These are phyloP conservation scores for Podila horticola DNA, from an alignment of 192 early-diverging fungal genomes.

Conservation along the genomic window DNA sequence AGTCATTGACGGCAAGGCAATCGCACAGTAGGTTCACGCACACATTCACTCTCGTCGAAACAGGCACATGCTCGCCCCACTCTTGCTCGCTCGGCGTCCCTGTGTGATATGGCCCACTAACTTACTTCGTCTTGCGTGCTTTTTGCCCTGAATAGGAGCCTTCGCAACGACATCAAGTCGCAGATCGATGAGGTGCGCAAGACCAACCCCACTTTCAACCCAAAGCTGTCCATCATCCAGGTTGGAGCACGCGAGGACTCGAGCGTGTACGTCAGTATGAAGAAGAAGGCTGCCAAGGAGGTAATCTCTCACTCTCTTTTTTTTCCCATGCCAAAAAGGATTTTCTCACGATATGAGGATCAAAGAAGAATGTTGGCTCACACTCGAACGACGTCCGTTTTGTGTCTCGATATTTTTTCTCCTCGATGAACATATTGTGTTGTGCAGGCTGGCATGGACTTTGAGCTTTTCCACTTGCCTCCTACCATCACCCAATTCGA, in stretches of 20 bases:
- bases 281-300: slow-evolving; percentile 90
- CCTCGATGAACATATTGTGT: background rate
- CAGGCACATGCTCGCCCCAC: too few relatives aligned
- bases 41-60: background rate
- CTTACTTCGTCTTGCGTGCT: background rate
- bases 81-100: background rate
- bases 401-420: background rate
- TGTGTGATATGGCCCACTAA: background rate
- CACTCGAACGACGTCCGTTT: background rate
- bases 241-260: slow-evolving; percentile 97
- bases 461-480: slow-evolving; percentile 50
- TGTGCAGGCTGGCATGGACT: slow-evolving; percentile 46
- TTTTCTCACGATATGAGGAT: background rate
- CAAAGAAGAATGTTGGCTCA: background rate
- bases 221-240: slow-evolving; percentile 92
- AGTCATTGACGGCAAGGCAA: slow-evolving; percentile 82
- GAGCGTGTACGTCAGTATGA: slow-evolving; percentile 92
- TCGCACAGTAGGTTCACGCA: slow-evolving; percentile 69
- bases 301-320: slow-evolving; percentile 45
- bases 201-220: slow-evolving; percentile 74
- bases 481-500: slow-evolving; percentile 52
- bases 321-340: background rate
- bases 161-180: slow-evolving; percentile 75
- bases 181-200: slow-evolving; percentile 75
- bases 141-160: slow-evolving; percentile 53